These are phyloP conservation scores for Puccinia hordei DNA, from an alignment of 1,284 basidiomycete species.

Conservation along the genomic window DNA sequence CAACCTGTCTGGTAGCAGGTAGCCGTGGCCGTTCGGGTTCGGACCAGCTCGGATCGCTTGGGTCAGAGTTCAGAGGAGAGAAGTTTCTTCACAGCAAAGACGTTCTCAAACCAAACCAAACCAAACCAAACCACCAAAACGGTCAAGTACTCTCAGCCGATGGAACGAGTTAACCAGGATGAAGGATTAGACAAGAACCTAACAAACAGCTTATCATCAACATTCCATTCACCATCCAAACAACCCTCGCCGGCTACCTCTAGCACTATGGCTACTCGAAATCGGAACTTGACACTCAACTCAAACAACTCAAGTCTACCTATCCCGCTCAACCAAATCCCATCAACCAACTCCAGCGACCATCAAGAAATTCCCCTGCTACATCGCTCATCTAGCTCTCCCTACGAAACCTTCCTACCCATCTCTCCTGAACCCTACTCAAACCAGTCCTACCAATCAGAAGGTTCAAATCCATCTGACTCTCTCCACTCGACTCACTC, in stretches of 20 bases:
- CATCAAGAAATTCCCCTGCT: background rate
- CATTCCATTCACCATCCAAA: too few relatives aligned
- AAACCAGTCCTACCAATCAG: background rate
- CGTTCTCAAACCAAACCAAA: too few relatives aligned
- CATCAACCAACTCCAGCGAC: background rate
- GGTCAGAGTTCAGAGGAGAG: too few relatives aligned
- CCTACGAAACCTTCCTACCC: background rate
- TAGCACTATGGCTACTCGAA: background rate
- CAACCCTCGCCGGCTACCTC: background rate
- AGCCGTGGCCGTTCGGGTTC: too few relatives aligned
- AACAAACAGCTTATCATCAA: too few relatives aligned
- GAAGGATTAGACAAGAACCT: too few relatives aligned
- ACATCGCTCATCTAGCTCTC: background rate
- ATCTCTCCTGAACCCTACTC: background rate
- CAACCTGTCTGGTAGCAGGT: too few relatives aligned
- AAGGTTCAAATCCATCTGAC: conserved; percentile 2
- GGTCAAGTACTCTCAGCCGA: too few relatives aligned
- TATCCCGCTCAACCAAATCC: background rate
- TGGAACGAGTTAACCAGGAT: too few relatives aligned
- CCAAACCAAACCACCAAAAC: too few relatives aligned
- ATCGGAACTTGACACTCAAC: background rate
- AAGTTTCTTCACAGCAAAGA: too few relatives aligned
- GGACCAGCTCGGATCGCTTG: too few relatives aligned
- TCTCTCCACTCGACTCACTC: conserved; percentile 2
- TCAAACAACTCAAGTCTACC: background rate